Conservation (phyloP, 495 filamentous ascomycete species). For the Ramalina peruviana region DNA sequence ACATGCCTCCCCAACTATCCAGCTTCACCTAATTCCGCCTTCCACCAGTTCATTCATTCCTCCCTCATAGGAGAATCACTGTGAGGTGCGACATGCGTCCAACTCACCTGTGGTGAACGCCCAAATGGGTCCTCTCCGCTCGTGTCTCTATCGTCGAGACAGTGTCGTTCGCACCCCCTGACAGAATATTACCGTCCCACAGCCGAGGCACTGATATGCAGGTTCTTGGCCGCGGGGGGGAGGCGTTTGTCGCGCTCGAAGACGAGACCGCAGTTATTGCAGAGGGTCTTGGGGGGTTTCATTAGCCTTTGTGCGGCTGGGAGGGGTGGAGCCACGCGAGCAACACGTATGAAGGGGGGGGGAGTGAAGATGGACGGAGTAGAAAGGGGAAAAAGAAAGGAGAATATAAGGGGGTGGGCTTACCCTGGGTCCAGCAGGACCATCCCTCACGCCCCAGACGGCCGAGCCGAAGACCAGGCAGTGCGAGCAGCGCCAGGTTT, state of each 20-base stretch:
- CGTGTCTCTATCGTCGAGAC: too few species aligned
- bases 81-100: too few species aligned
- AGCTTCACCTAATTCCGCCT: too few species aligned
- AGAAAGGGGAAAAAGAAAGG: not conserved
- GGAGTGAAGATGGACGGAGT: not conserved
- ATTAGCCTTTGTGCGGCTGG: constrained; percentile 9
- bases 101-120: too few species aligned
- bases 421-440: constrained; percentile 74
- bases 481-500: constrained; percentile 80
- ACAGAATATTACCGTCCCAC: constrained; percentile 17
- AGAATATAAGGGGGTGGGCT: constrained; percentile 19
- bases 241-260: constrained; percentile 77
- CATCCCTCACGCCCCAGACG: constrained; percentile 90
- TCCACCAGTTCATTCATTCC: too few species aligned
- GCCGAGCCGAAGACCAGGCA: constrained; percentile 78
- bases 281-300: constrained; percentile 55
- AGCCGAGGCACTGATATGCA: constrained; percentile 49
- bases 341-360: too few species aligned
- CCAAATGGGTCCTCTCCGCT: too few species aligned
- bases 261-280: constrained; percentile 82
- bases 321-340: too few species aligned
- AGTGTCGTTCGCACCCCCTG: too few species aligned
- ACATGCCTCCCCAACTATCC: too few species aligned
- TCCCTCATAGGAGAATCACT: too few species aligned
- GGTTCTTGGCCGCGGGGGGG: constrained; percentile 68